A percentile compares a stretch with the other conserved stretches of the same genome.
Evolutionary conservation across 106 monocot genomes (phyloP).

Genomic region (Dendrobium catenatum): DNA sequence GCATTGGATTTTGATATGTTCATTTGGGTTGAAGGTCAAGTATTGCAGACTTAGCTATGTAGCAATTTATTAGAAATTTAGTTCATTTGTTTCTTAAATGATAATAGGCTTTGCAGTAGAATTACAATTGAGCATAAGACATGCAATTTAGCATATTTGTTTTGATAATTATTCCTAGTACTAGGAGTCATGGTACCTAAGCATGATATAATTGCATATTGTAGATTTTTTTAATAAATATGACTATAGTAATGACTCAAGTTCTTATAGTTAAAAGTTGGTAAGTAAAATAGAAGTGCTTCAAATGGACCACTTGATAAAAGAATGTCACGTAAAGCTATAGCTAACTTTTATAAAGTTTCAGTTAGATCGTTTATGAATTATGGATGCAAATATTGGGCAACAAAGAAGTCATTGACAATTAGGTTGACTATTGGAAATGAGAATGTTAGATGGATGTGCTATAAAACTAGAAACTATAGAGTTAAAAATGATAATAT

Average conservation of each 20-base stretch:
- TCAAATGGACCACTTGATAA: neutral
- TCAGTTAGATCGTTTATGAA: neutral
- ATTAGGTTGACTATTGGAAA: neutral
- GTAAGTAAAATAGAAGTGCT: neutral
- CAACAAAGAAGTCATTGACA: neutral
- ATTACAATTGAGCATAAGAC: neutral
- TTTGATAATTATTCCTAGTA: neutral
- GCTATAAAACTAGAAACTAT: neutral
- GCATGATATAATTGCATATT: neutral
- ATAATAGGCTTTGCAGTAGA: neutral
- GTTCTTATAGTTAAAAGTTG: neutral
- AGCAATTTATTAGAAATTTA: neutral
- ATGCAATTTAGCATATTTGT: neutral
- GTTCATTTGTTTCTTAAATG: neutral
- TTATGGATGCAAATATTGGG: neutral
- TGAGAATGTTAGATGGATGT: neutral
- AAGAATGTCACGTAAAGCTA: neutral
- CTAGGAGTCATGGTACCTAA: neutral
- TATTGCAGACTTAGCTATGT: neutral
- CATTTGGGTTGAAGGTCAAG: neutral
- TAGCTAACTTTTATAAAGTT: neutral
- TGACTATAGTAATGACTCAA: neutral
- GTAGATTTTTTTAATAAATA: neutral
- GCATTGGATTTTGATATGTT: neutral
- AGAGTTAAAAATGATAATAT: neutral